Conservation (phyloP, 768 basidiomycete species). For the Pulveroboletus sp. region DNA sequence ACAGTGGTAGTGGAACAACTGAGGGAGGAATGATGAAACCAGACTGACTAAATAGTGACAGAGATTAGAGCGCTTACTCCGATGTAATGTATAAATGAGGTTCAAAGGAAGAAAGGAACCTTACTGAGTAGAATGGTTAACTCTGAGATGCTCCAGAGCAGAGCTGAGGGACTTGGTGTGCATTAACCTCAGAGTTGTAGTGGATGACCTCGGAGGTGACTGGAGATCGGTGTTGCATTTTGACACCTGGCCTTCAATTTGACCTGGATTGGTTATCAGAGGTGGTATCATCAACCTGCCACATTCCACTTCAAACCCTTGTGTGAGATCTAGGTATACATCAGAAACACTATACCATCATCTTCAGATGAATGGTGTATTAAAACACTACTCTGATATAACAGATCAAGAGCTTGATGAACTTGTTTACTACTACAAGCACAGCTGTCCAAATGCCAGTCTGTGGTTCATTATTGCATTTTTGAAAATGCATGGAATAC, state of each 20-base stretch:
- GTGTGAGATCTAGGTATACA: constrained; percentile 9
- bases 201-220: too few species aligned
- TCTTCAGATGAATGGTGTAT: constrained; percentile 8
- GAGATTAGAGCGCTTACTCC: too few species aligned
- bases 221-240: too few species aligned
- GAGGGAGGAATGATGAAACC: too few species aligned
- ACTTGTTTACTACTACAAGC: constrained; percentile 12
- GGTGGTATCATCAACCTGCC: background rate
- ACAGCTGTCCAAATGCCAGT: constrained; percentile 11
- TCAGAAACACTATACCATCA: constrained; percentile 13
- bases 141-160: too few species aligned
- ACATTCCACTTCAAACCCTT: constrained; percentile 2
- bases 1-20: too few species aligned
- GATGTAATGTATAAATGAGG: too few species aligned
- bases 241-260: background rate
- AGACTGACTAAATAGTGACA: too few species aligned
- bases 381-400: constrained; percentile 11
- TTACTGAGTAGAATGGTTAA: too few species aligned
- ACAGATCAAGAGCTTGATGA: constrained; percentile 18
- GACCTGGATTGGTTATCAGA: background rate
- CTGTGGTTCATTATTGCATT: constrained; percentile 16
- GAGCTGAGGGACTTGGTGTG: too few species aligned
- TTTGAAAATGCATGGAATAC: constrained; percentile 9
- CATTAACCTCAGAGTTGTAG: too few species aligned
- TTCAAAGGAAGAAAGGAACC: too few species aligned